Evolutionary conservation across 2,329 filamentous ascomycete genomes (phyloP), one percentile per base, ranked within the genome.

Genomic region (Hymenoscyphus linearis): DNA sequence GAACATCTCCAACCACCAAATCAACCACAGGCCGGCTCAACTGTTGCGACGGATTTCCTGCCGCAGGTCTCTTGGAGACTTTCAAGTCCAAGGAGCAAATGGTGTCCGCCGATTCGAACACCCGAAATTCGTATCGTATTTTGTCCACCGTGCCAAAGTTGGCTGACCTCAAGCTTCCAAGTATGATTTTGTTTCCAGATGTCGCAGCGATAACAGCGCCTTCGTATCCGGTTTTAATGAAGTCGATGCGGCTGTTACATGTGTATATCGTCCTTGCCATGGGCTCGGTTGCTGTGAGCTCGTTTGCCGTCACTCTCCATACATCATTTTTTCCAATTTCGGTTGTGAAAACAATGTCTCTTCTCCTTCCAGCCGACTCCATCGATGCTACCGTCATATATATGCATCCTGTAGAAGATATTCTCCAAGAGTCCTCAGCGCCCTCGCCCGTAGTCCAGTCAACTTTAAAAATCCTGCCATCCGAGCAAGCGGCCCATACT

Each of bases 1-100:
- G 83, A 4, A 84, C 82, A 65, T 90, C 87, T 58, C 95, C 95
- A 59, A 96, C 76, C 3, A 87, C 87, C 27, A 99, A 74, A 70
- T 96, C 88, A n/a, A 95, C 74, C 10, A 83, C 75, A 3, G 77
- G 69, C 16, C 70, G 64, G 67, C 68, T 67, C 62, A 71, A 40
- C 62, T 63, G 65, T 63, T 72, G 73, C 50, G 73, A 73, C 12
- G 64, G 68, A 10, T 65, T 56, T 58, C 65, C 61, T 9, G 52
- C 57, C 14, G 47, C 27, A 5, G 54, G 60, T 62, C 71, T 69
- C 52, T 67, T 52, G 25, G 65, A 78, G 60, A 76, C 75, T 65
- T 84, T 81, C 57, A 89, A 72, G 69, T 95, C 88, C 52, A 91
- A 75, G 62, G 84, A 86, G 31, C 84, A 85, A 57, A 93, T 82